A percentile compares a stretch with the other conserved stretches of the same genome.
phyloP scores from a whole-genome alignment of 495 filamentous ascomycete species.

The Penicillium atrosanguineum region DNA sequence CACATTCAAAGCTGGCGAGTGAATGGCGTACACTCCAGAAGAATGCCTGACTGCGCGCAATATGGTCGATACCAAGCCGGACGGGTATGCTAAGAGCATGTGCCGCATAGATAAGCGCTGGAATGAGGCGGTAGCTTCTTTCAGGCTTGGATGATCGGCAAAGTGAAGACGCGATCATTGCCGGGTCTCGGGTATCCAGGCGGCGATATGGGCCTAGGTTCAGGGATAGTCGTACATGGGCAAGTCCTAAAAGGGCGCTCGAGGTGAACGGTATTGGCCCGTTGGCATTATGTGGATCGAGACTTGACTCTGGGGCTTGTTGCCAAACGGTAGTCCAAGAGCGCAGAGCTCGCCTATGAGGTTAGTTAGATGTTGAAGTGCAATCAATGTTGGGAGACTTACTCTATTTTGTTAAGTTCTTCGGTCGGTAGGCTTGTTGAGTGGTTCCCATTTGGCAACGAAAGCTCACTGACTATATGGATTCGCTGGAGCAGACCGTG shows the following conservation, averaged over 20 bases:
- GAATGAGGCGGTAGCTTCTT: slow-evolving; percentile 37
- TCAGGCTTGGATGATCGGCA: slow-evolving; percentile 33
- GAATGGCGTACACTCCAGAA: slow-evolving; percentile 52
- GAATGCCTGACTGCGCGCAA: slow-evolving; percentile 46
- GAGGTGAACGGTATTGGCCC: slow-evolving; percentile 42
- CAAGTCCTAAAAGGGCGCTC: slow-evolving; percentile 37
- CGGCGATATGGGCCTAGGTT: slow-evolving; percentile 38
- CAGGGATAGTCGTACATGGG: slow-evolving; percentile 38
- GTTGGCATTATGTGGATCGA: slow-evolving; percentile 41
- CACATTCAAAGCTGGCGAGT: slow-evolving; percentile 48
- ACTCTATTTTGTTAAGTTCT: slow-evolving; percentile 40
- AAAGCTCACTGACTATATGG: slow-evolving; percentile 39
- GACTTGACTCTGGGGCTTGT: slow-evolving; percentile 42
- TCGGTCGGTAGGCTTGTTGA: slow-evolving; percentile 33
- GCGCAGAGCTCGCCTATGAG: slow-evolving; percentile 32
- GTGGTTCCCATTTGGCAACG: slow-evolving; percentile 34
- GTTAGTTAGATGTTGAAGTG: background rate
- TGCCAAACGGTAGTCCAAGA: slow-evolving; percentile 44
- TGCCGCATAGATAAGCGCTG: slow-evolving; percentile 38
- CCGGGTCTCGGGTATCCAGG: slow-evolving; percentile 38
- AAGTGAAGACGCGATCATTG: slow-evolving; percentile 31
- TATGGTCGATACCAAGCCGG: slow-evolving; percentile 39
- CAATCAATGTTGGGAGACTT: slow-evolving; percentile 3
- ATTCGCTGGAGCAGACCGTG: slow-evolving; percentile 42
- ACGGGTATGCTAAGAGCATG: slow-evolving; percentile 43